phyloP scores from a whole-genome alignment of 1,284 basidiomycete genomes.

The Agaricales sp. region DNA sequence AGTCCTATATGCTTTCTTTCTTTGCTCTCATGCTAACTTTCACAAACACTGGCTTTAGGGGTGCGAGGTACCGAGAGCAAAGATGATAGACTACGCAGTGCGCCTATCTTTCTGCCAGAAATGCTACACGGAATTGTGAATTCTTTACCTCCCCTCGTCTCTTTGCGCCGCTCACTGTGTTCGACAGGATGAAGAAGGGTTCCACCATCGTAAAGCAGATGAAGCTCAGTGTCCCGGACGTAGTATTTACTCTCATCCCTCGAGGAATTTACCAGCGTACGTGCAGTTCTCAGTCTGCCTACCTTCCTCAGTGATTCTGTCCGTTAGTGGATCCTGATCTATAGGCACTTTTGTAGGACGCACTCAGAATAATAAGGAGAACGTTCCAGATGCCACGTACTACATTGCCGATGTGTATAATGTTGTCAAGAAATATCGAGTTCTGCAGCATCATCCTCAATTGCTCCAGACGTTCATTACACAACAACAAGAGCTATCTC shows the following conservation, averaged over 20 bases:
- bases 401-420: not conserved
- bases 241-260: not conserved
- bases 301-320: not conserved
- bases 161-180: not conserved
- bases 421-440: not conserved
- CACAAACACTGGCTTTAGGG: not conserved
- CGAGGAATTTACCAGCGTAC: not conserved
- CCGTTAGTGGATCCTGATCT: too few relatives aligned
- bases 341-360: not conserved
- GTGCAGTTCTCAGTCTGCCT: not conserved
- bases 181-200: not conserved
- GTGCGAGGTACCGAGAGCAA: not conserved
- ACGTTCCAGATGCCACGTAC: not conserved
- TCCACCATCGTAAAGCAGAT: not conserved
- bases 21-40: not conserved
- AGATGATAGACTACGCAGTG: not conserved
- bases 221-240: not conserved
- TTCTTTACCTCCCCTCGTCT: not conserved
- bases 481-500: not conserved
- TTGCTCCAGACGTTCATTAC: not conserved
- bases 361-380: not conserved
- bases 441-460: not conserved
- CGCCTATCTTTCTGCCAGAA: not conserved
- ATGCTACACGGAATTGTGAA: not conserved
- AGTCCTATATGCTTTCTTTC: not conserved